Conservation (phyloP, 176 grass and related monocot species). For the Oryza meridionalis region DNA sequence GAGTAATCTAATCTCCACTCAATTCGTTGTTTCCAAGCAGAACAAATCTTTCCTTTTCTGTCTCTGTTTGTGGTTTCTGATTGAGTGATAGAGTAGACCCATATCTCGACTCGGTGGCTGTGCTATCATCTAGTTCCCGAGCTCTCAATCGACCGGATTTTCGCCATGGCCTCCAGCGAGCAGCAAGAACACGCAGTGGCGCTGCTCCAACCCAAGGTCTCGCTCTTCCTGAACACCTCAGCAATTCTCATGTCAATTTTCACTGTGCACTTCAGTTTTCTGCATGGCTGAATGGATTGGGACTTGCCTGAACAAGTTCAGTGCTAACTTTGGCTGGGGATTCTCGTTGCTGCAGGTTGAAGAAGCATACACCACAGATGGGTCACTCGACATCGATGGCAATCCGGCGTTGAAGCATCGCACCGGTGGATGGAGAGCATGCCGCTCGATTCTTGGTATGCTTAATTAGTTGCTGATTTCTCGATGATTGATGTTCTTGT, state of each 20-base stretch:
- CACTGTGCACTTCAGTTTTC: background rate
- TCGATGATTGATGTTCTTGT: background rate
- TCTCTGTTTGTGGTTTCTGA: too few species aligned
- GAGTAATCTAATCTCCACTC: background rate
- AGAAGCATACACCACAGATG: conserved; percentile 26
- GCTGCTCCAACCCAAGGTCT: conserved; percentile 12
- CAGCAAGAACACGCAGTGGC: background rate
- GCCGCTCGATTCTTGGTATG: conserved; percentile 32
- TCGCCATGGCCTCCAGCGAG: conserved; percentile 23
- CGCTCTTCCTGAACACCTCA: background rate
- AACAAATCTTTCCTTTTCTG: too few species aligned
- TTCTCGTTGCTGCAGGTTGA: conserved; percentile 10
- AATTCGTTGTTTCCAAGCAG: too few species aligned
- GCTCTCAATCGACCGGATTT: background rate
- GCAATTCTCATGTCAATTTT: background rate
- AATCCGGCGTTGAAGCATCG: conserved; percentile 35
- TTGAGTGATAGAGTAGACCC: too few species aligned
- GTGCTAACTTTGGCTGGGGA: background rate
- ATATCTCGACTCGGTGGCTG: too few species aligned
- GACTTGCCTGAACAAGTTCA: too few species aligned
- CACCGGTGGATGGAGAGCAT: conserved; percentile 41
- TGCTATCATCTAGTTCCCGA: too few species aligned
- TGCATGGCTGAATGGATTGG: too few species aligned
- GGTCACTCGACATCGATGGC: conserved; percentile 30
- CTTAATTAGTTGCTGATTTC: background rate